A percentile compares a stretch with the other conserved stretches of the same genome.
Evolutionary conservation across 1,139 yeast genomes (phyloP).

Genomic region (Trichomonascaceae sp.): DNA sequence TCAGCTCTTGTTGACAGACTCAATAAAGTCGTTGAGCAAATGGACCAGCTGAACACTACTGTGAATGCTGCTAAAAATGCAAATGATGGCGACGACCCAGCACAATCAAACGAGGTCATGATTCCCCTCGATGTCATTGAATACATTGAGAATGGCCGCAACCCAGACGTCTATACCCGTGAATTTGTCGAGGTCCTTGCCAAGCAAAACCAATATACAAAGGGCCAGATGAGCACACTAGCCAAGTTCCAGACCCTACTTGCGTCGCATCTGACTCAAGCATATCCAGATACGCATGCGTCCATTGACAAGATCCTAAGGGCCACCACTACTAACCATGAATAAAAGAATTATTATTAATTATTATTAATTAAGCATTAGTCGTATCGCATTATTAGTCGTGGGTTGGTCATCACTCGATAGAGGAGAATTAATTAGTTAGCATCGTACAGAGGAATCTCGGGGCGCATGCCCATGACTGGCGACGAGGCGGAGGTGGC

Average conservation of each 20-base stretch:
- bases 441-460: not conserved
- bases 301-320: slow-evolving; percentile 38
- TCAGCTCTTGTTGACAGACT: slow-evolving; percentile 36
- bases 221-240: slow-evolving; percentile 52
- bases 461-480: slow-evolving; percentile 6
- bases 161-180: slow-evolving; percentile 92
- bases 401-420: slow-evolving; percentile 1
- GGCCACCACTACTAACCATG: too few relatives aligned
- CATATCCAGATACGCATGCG: slow-evolving; percentile 58
- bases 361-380: slow-evolving; percentile 1
- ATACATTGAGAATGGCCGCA: slow-evolving; percentile 85
- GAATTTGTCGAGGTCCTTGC: slow-evolving; percentile 91
- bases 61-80: too few relatives aligned
- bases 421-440: too few relatives aligned
- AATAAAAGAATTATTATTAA: not conserved
- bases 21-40: slow-evolving; percentile 10
- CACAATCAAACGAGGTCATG: too few relatives aligned
- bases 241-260: slow-evolving; percentile 18
- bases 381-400: not conserved
- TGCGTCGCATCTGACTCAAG: slow-evolving; percentile 54
- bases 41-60: slow-evolving; percentile 10
- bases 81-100: too few relatives aligned
- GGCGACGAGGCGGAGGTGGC: slow-evolving; percentile 15
- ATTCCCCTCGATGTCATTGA: slow-evolving; percentile 24
- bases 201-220: slow-evolving; percentile 72